Percentiles rank a stretch among this genome's conserved stretches.
phyloP scores from a whole-genome alignment of 768 basidiomycete species.

The Tricholoma matsutake region DNA sequence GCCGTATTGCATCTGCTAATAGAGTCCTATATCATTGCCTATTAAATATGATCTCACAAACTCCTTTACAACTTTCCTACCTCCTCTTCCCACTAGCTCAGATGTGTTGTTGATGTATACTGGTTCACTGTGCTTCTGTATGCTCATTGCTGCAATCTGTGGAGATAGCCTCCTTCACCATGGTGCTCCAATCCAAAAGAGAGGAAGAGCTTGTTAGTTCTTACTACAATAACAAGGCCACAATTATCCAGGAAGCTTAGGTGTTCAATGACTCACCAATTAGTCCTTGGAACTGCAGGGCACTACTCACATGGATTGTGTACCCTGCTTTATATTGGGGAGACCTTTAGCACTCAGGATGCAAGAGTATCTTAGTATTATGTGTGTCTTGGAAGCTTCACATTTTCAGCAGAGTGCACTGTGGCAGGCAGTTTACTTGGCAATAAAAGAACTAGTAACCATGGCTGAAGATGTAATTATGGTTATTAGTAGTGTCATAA shows the following conservation, averaged over 20 bases:
- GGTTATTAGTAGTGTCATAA: constrained; percentile 99
- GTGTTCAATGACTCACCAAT: constrained; percentile 99
- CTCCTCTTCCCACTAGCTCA: constrained; percentile 3
- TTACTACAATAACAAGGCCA: constrained; percentile 96
- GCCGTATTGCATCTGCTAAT: no score
- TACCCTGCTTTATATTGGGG: constrained; percentile 96
- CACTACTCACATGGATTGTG: constrained; percentile 93
- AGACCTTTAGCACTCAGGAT: constrained; percentile 92
- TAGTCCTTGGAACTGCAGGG: constrained; percentile 94
- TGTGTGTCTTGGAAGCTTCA: background rate
- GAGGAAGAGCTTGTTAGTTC: constrained; percentile 94
- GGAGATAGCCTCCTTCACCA: constrained; percentile 51
- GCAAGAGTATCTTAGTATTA: constrained; percentile 54
- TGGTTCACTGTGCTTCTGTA: constrained; percentile 11
- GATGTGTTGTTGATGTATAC: constrained; percentile 12
- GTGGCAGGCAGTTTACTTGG: constrained; percentile 96
- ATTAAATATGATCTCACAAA: constrained; percentile 10
- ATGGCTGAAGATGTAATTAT: constrained; percentile 99
- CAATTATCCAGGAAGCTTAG: constrained; percentile 96
- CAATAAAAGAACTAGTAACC: constrained; percentile 94
- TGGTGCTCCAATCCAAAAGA: constrained; percentile 89
- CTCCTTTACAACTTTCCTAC: constrained; percentile 7
- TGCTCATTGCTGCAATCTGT: constrained; percentile 24
- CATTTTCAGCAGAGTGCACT: constrained; percentile 70
- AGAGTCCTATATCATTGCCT: constrained; percentile 2